Evolutionary conservation across 73 alveolate species (phyloP), one percentile per base, ranked within the genome.

Genomic region (Blepharisma stoltei): DNA sequence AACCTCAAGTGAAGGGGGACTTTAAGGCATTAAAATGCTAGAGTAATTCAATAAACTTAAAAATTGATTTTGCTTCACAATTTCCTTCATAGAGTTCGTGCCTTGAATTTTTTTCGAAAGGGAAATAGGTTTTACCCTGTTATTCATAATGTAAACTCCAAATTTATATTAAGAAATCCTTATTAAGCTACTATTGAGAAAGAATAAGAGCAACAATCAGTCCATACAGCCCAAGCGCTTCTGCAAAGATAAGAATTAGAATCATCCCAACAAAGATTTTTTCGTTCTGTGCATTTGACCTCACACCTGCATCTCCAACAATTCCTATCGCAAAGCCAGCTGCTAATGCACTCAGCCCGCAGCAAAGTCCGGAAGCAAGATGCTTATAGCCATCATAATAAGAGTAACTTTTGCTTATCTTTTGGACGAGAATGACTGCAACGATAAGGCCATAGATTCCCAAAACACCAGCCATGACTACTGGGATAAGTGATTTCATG

Each of bases 241-340:
- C 98, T 8, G 97, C 98, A 71, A 92, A 92, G 69, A 92, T 92
- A 46, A 92, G 92, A 27, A 92, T 91, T 69, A 92, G 79, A 69
- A 92, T 92, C 95, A 92, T 88, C 25, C 97, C 98, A 14, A 92
- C 98, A 88, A 85, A 90, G 55, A 88, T 71, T 76, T 82, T 55
- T 23, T 78, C 92, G 6, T 86, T 54, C 70, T 86, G 78, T 6
- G 93, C 93, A 75, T 77, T 76, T 49, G 87, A 81, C 66, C 95
- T 80, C 18, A 92, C 95, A 20, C 97, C 95, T 6, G 95, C 92
- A 66, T 90, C 95, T 23, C 95, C 98, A 25, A 88, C 97, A 68
- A 80, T 82, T 54, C 97, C 98, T 46, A 94, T 94, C 49, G 99
- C 99, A 67, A 87, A 73, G 37, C 99, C 99, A 6, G 99, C 98